Conservation (phyloP, 176 grass and related monocot genomes). For the Neostapfia colusana region DNA sequence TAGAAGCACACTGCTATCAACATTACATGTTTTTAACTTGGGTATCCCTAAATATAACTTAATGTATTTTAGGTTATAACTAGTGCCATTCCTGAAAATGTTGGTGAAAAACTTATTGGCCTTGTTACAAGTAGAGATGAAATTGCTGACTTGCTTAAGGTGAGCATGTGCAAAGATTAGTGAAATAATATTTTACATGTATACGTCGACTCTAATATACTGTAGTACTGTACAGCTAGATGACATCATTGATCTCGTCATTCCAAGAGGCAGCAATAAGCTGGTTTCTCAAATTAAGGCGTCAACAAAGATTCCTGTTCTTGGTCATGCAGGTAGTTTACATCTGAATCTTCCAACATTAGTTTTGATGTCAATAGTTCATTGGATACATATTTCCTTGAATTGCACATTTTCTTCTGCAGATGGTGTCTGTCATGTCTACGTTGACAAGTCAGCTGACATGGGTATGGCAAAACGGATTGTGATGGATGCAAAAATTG, state of each 20-base stretch:
- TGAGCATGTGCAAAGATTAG: slow-evolving; percentile 31
- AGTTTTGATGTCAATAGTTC: background rate
- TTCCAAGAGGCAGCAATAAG: slow-evolving; percentile 98
- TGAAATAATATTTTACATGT: slow-evolving; percentile 7
- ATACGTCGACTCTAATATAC: slow-evolving; percentile 26
- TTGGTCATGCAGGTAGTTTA: slow-evolving; percentile 85
- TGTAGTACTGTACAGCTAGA: slow-evolving; percentile 75
- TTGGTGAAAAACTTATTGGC: slow-evolving; percentile 85
- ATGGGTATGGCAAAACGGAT: slow-evolving; percentile 86
- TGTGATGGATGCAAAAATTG: slow-evolving; percentile 84
- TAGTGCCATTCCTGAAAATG: slow-evolving; percentile 63
- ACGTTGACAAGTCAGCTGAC: slow-evolving; percentile 93
- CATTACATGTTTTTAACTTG: slow-evolving; percentile 14
- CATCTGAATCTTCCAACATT: slow-evolving; percentile 16
- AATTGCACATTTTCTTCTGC: background rate
- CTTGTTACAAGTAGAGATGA: slow-evolving; percentile 92
- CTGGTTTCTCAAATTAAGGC: slow-evolving; percentile 93
- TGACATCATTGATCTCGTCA: slow-evolving; percentile 99
- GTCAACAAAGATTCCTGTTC: slow-evolving; percentile 89
- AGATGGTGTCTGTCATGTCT: slow-evolving; percentile 99
- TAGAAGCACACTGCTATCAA: background rate
- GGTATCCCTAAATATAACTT: background rate
- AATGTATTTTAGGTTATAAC: slow-evolving; percentile 65
- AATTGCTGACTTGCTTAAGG: slow-evolving; percentile 89
- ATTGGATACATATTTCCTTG: background rate